These are phyloP conservation scores for Ustilago tritici DNA, from an alignment of 1,284 basidiomycete genomes.

Conservation along the genomic window DNA sequence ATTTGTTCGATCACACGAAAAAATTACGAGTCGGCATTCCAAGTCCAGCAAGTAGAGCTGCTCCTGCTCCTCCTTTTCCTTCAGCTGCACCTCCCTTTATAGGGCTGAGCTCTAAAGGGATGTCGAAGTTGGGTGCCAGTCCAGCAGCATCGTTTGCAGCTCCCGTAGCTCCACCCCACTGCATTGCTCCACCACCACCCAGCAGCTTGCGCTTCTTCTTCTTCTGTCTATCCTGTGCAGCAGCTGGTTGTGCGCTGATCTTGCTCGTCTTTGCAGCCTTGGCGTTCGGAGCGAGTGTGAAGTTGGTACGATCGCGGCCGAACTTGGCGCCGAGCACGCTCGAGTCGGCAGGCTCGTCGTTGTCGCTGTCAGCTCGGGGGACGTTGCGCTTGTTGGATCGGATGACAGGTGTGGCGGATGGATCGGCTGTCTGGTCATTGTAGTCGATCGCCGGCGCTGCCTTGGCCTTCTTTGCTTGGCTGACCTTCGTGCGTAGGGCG, in stretches of 20 bases:
- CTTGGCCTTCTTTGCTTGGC: conserved; percentile 13
- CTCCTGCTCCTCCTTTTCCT: conserved; percentile 6
- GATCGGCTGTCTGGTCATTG: conserved; percentile 45
- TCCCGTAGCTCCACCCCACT: conserved; percentile 24
- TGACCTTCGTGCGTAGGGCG: conserved; percentile 8
- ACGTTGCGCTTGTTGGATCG: conserved; percentile 29
- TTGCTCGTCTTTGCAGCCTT: conserved; percentile 10
- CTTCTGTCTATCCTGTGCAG: conserved; percentile 18
- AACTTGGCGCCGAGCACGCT: conserved; percentile 30
- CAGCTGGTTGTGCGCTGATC: not conserved
- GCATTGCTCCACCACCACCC: conserved; percentile 27
- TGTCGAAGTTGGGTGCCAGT: conserved; percentile 48
- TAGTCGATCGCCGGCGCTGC: conserved; percentile 31
- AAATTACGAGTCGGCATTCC: conserved; percentile 28
- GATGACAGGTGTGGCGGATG: conserved; percentile 49
- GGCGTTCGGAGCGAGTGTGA: not conserved
- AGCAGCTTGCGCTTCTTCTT: conserved; percentile 52
- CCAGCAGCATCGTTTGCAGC: conserved; percentile 21
- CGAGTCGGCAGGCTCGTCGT: conserved; percentile 24
- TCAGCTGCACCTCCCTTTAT: conserved; percentile 28
- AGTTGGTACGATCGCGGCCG: conserved; percentile 43
- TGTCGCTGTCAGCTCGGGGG: conserved; percentile 13
- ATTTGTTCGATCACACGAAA: conserved; percentile 15
- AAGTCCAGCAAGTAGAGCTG: conserved; percentile 30
- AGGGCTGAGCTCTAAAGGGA: conserved; percentile 42